These are phyloP conservation scores for Grammothele lineata DNA, from an alignment of 768 basidiomycete species.

Conservation along the genomic window DNA sequence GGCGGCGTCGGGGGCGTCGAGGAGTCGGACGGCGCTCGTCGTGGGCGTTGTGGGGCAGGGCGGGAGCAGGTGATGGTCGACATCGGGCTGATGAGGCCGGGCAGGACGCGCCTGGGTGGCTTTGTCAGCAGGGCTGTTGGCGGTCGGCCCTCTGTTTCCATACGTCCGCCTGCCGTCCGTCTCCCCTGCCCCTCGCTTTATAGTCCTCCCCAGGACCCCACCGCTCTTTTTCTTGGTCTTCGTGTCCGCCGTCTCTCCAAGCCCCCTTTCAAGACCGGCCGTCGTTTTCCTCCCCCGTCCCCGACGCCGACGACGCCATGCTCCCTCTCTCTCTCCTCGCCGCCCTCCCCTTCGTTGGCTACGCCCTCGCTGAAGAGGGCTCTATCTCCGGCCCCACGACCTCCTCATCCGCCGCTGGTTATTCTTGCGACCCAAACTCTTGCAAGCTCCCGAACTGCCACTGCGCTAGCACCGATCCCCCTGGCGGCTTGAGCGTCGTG, in stretches of 20 bases:
- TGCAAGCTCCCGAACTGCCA: constrained; percentile 70
- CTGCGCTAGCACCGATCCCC: constrained; percentile 70
- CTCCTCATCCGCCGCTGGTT: constrained; percentile 53
- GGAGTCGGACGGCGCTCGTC: neutral
- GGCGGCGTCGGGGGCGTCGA: neutral
- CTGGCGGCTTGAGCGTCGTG: constrained; percentile 64
- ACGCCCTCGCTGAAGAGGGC: constrained; percentile 17
- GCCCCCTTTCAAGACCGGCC: constrained; percentile 2
- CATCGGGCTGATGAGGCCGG: constrained; percentile 7
- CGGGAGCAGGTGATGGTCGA: neutral
- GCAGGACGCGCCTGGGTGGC: neutral
- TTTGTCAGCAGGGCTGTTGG: neutral
- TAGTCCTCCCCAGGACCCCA: neutral
- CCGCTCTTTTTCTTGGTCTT: too few species aligned
- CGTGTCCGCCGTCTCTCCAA: neutral
- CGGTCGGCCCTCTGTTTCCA: neutral
- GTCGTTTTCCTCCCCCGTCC: neutral
- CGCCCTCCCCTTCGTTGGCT: constrained; percentile 13
- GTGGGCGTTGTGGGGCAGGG: neutral
- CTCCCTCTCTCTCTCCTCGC: constrained; percentile 10
- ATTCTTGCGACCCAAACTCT: constrained; percentile 60
- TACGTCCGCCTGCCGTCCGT: neutral
- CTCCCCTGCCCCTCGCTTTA: neutral
- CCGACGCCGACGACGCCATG: constrained; percentile 4
- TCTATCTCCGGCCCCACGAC: constrained; percentile 47